Evolutionary conservation across 2,329 filamentous ascomycete genomes (phyloP), one percentile per base, ranked within the genome.

Genomic region (Pyrenophora seminiperda): DNA sequence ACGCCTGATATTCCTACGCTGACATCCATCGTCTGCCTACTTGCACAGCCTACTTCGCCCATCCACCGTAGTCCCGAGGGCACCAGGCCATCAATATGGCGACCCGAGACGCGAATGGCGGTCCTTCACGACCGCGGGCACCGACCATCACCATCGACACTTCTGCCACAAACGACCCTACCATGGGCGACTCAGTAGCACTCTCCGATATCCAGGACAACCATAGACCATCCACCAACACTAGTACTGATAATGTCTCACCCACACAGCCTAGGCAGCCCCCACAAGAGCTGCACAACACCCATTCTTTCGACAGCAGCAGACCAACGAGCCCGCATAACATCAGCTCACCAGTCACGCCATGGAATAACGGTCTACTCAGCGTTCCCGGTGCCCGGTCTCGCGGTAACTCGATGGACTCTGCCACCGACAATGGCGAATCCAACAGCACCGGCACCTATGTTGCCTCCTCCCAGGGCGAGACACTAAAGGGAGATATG

Each of bases 261-360:
- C 66, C 66, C 3, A 63, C 63, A 20, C 59, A 62, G 17, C 31
- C 49, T 15, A 54, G 54, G 24, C 51, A 58, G 15, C 59, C 73
- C 1, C 70, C 72, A 5, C 66, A 79, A 1, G 83, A 86, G 58
- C 67, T 80, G 37, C 79, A 79, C 54, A 76, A 77, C 14, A 76
- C 81, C n/a, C 77, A 78, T 30, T 85, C 85, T 1, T 86, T 88
- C 59, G 87, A 89, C 31, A 82, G 77, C 70, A 81, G 83, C 62
- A 76, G 84, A 60, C 85, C 85, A 9, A 85, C 81, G 2, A 88
- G 85, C 32, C 83, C 85, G 5, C 85, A 88, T 67, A 87, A 88
- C 72, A 73, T 88, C 32, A 87, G 84, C 0, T 87, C 85, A 9
- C 84, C 85, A 2, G 79, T 79, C 9, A 73, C 77, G 15, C 80